A percentile compares a stretch with the other conserved stretches of the same genome.
Conservation (phyloP, 1,139 yeast genomes). For the Geotrichum restrictum region DNA sequence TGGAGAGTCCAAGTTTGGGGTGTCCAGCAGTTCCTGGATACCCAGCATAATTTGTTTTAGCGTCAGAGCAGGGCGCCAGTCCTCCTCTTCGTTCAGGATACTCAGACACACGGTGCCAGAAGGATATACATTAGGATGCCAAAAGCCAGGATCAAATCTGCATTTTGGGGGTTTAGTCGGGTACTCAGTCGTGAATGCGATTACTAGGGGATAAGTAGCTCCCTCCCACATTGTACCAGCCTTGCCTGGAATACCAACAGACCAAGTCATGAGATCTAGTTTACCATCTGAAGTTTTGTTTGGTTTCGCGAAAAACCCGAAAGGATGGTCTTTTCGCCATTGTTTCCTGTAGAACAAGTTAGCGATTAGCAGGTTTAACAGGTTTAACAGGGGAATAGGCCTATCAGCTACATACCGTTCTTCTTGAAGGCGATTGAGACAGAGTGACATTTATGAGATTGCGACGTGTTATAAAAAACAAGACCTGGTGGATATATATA, state of each 20-base stretch:
- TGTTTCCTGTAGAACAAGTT: constrained; percentile 54
- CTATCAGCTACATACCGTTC: constrained; percentile 52
- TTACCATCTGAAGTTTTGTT: constrained; percentile 71
- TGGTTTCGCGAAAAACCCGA: constrained; percentile 94
- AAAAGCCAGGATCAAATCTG: constrained; percentile 79
- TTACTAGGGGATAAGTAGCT: constrained; percentile 82
- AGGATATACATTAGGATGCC: constrained; percentile 96
- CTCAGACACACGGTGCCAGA: constrained; percentile 93
- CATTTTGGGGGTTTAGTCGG: constrained; percentile 97
- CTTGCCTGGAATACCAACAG: constrained; percentile 94
- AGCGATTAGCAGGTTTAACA: not conserved
- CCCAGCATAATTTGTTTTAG: constrained; percentile 87
- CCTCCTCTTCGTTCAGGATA: constrained; percentile 90
- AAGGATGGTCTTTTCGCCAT: constrained; percentile 98
- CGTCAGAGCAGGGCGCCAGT: constrained; percentile 97
- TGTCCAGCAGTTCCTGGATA: constrained; percentile 81
- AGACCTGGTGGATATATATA: not conserved
- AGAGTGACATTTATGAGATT: constrained; percentile 40
- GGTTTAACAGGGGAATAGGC: not conserved
- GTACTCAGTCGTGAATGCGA: constrained; percentile 81
- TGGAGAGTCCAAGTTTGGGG: constrained; percentile 93
- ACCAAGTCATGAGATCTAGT: constrained; percentile 81
- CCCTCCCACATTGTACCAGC: constrained; percentile 82
- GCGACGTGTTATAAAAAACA: not conserved
- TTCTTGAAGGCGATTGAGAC: constrained; percentile 77